Evolutionary conservation across 2,329 filamentous ascomycete genomes (phyloP).

Genomic region (Mollisiaceae sp.): DNA sequence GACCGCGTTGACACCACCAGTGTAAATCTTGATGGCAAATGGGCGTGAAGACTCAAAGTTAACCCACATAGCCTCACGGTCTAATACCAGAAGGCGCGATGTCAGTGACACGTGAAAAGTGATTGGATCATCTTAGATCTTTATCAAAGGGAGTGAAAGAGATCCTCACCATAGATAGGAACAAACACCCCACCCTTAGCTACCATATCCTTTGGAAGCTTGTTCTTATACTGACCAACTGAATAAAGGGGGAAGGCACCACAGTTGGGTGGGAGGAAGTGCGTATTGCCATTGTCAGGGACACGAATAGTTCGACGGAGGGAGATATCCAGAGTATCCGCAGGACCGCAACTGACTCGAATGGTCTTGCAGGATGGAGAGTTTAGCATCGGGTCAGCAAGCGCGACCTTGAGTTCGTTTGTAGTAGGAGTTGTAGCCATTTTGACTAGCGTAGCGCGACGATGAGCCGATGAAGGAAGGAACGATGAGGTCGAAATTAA

Average conservation of each 20-base stretch:
- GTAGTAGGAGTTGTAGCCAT: not conserved
- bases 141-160: too few relatives aligned
- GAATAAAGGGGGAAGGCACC: slow-evolving; percentile 49
- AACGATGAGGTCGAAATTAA: not conserved
- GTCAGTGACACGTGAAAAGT: too few relatives aligned
- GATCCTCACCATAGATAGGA: slow-evolving; percentile 47
- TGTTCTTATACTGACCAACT: slow-evolving; percentile 41
- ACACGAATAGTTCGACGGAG: slow-evolving; percentile 51
- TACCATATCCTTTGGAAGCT: slow-evolving; percentile 44
- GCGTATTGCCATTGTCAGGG: slow-evolving; percentile 44
- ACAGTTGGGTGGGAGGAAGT: slow-evolving; percentile 45
- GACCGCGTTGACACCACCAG: slow-evolving; percentile 50
- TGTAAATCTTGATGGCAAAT: slow-evolving; percentile 48
- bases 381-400: not conserved
- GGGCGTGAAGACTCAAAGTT: slow-evolving; percentile 35
- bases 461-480: not conserved
- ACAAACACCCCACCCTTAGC: slow-evolving; percentile 52
- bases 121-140: too few relatives aligned
- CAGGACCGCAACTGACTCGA: not conserved
- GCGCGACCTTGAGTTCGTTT: slow-evolving; percentile 5
- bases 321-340: slow-evolving; percentile 35
- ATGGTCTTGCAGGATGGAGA: slow-evolving; percentile 10
- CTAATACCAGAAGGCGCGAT: slow-evolving; percentile 16
- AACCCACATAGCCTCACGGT: slow-evolving; percentile 52
- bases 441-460: not conserved